Evolutionary conservation across 1,139 yeast species (phyloP).

Genomic region (Saccharomycopsis phalli): DNA sequence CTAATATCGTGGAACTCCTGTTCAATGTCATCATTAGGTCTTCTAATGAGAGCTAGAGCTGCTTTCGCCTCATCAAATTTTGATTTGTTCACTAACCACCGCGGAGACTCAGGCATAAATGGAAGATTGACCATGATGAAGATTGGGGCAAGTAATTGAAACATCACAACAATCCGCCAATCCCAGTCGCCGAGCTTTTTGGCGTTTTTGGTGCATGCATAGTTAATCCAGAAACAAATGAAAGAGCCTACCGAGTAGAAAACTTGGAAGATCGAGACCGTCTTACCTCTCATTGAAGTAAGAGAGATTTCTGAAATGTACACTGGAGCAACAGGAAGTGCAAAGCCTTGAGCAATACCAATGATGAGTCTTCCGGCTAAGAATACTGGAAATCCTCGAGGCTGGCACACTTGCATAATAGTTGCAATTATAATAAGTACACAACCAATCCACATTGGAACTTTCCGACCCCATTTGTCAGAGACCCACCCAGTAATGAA

Average conservation of each 20-base stretch:
- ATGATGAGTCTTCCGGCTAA: constrained; percentile 19
- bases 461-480: constrained; percentile 24
- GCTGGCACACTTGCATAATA: constrained; percentile 20
- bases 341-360: constrained; percentile 20
- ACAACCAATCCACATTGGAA: constrained; percentile 21
- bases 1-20: constrained; percentile 17
- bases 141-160: constrained; percentile 19
- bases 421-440: constrained; percentile 18
- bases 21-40: constrained; percentile 7
- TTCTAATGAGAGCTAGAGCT: constrained; percentile 5
- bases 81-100: constrained; percentile 43
- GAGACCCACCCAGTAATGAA: constrained; percentile 20
- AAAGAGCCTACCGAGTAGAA: constrained; percentile 20
- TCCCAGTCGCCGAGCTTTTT: constrained; percentile 18
- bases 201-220: constrained; percentile 18
- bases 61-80: constrained; percentile 39
- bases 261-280: constrained; percentile 18
- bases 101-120: constrained; percentile 40
- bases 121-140: constrained; percentile 14
- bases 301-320: constrained; percentile 39
- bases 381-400: constrained; percentile 19
- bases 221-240: constrained; percentile 20
- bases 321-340: constrained; percentile 18
- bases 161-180: constrained; percentile 19
- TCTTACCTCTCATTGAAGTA: constrained; percentile 33